These are phyloP conservation scores for Phaeosphaeria sp. DNA, from an alignment of 2,329 filamentous ascomycete species.

Conservation along the genomic window DNA sequence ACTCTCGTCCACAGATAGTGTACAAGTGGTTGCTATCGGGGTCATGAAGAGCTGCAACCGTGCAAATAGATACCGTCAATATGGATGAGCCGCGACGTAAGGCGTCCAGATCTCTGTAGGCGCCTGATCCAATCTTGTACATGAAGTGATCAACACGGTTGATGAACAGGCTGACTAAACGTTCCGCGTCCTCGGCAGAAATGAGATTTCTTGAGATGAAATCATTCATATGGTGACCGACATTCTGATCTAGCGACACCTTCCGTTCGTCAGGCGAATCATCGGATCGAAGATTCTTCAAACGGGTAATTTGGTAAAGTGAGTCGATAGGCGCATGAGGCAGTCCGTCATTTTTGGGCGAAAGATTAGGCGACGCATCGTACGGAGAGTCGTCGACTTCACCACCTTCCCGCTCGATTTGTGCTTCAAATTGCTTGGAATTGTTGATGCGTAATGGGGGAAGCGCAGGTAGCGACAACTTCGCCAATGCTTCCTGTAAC, in stretches of 20 bases:
- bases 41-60: slow-evolving; percentile 65
- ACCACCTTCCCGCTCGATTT: slow-evolving; percentile 39
- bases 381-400: slow-evolving; percentile 46
- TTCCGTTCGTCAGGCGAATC: slow-evolving; percentile 49
- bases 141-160: slow-evolving; percentile 56
- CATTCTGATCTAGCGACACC: slow-evolving; percentile 1
- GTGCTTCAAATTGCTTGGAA: slow-evolving; percentile 8
- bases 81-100: slow-evolving; percentile 62
- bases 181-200: slow-evolving; percentile 51
- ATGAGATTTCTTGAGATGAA: slow-evolving; percentile 60
- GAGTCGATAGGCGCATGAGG: slow-evolving; percentile 53
- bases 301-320: slow-evolving; percentile 57
- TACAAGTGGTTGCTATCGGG: slow-evolving; percentile 60
- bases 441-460: slow-evolving; percentile 41
- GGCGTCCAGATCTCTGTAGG: slow-evolving; percentile 53
- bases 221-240: slow-evolving; percentile 41
- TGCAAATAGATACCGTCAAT: slow-evolving; percentile 62
- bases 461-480: slow-evolving; percentile 47
- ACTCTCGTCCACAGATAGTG: slow-evolving; percentile 63
- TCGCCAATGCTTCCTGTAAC: slow-evolving; percentile 51
- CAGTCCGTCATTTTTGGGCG: slow-evolving; percentile 35
- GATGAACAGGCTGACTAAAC: slow-evolving; percentile 51
- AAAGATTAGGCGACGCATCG: slow-evolving; percentile 37
- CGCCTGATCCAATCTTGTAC: slow-evolving; percentile 53
- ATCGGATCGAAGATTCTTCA: slow-evolving; percentile 41